Evolutionary conservation across 2,329 filamentous ascomycete species (phyloP).

Genomic region (Xylaria sp.): DNA sequence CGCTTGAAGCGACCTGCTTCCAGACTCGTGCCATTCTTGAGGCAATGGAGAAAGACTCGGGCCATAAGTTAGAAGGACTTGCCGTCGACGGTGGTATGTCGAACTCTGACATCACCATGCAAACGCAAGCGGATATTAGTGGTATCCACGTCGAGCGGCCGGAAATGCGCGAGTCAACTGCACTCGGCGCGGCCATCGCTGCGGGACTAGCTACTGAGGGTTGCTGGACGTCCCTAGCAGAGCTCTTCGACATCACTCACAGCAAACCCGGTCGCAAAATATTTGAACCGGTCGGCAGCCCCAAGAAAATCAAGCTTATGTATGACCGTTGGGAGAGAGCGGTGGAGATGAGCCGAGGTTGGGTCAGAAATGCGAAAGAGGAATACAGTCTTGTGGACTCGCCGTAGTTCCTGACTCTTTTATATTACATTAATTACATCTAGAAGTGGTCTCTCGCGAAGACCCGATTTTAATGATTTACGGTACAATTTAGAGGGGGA

Average conservation of each 20-base stretch:
- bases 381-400: constrained; percentile 36
- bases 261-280: constrained; percentile 75
- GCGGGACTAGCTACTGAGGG: constrained; percentile 81
- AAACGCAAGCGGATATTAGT: constrained; percentile 87
- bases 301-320: constrained; percentile 55
- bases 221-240: constrained; percentile 80
- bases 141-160: constrained; percentile 85
- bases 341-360: constrained; percentile 68
- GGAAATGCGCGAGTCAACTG: constrained; percentile 89
- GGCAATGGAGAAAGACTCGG: constrained; percentile 89
- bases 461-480: not conserved
- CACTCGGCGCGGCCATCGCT: constrained; percentile 87
- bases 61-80: constrained; percentile 77
- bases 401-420: not conserved
- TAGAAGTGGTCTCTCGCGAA: constrained; percentile 25
- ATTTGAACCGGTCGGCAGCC: constrained; percentile 74
- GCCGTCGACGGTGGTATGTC: constrained; percentile 91
- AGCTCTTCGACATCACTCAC: constrained; percentile 72
- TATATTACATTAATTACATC: not conserved
- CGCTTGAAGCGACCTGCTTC: constrained; percentile 90
- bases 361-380: constrained; percentile 55
- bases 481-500: constrained; percentile 1
- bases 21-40: constrained; percentile 92
- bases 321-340: constrained; percentile 67
- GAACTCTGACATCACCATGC: constrained; percentile 90